Evolutionary conservation across 2,329 filamentous ascomycete genomes (phyloP).

Genomic region (Parafenestella ontariensis): DNA sequence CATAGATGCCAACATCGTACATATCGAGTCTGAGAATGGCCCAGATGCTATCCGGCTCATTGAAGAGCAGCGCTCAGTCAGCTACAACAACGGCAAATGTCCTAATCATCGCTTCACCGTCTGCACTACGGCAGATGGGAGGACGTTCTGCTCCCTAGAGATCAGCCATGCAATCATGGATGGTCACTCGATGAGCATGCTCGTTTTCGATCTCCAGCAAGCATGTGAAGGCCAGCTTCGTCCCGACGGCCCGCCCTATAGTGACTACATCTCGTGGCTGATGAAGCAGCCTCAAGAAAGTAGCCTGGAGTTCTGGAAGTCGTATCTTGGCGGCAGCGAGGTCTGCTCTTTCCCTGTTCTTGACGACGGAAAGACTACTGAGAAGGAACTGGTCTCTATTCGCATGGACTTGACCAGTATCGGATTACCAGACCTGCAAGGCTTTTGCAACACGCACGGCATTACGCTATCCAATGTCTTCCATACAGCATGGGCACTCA

Average conservation of each 20-base stretch:
- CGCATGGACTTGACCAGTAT: slow-evolving; percentile 37
- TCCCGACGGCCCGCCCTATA: slow-evolving; percentile 37
- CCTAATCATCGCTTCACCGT: slow-evolving; percentile 45
- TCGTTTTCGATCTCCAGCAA: slow-evolving; percentile 35
- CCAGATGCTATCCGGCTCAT: slow-evolving; percentile 28
- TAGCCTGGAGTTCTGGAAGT: slow-evolving; percentile 43
- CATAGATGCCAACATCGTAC: slow-evolving; percentile 31
- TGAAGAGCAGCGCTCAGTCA: slow-evolving; percentile 28
- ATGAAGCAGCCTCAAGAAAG: slow-evolving; percentile 30
- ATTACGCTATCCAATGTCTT: slow-evolving; percentile 59
- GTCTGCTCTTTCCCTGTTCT: slow-evolving; percentile 43
- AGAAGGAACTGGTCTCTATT: slow-evolving; percentile 35
- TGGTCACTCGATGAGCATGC: slow-evolving; percentile 42
- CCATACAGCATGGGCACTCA: slow-evolving; percentile 51
- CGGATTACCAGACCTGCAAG: slow-evolving; percentile 35
- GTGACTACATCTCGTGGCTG: slow-evolving; percentile 43
- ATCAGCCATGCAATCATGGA: slow-evolving; percentile 48
- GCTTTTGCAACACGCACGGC: slow-evolving; percentile 52
- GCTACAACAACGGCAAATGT: slow-evolving; percentile 30
- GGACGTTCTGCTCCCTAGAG: slow-evolving; percentile 39
- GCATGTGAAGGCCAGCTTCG: slow-evolving; percentile 34
- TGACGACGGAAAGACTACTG: slow-evolving; percentile 25
- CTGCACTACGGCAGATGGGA: slow-evolving; percentile 29
- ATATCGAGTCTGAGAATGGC: slow-evolving; percentile 29
- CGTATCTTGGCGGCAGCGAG: slow-evolving; percentile 39